These are phyloP conservation scores for Sporothrix euskadiensis DNA, from an alignment of 2,329 filamentous ascomycete genomes.

Conservation along the genomic window DNA sequence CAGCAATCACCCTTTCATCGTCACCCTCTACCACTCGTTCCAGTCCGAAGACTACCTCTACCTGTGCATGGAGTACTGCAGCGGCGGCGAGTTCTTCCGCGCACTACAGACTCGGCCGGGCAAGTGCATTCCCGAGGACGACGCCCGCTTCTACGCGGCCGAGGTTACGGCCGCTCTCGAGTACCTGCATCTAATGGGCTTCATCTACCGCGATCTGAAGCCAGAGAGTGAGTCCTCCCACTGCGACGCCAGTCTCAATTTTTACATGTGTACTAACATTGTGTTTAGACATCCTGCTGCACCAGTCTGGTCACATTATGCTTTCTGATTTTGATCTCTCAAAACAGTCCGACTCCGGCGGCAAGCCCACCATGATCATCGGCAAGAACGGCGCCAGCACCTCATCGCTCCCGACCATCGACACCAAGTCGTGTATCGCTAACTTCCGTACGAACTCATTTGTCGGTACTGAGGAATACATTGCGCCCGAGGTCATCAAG, in stretches of 20 bases:
- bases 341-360: constrained; percentile 94
- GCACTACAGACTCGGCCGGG: constrained; percentile 94
- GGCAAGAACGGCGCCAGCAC: constrained; percentile 85
- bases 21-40: constrained; percentile 97
- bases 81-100: constrained; percentile 96
- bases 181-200: constrained; percentile 97
- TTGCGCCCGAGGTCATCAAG: constrained; percentile 97
- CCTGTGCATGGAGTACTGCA: constrained; percentile 99
- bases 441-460: constrained; percentile 99
- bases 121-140: constrained; percentile 96
- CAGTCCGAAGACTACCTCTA: constrained; percentile 98
- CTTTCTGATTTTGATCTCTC: constrained; percentile 97
- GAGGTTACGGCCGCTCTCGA: constrained; percentile 96
- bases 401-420: constrained; percentile 89
- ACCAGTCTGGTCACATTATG: constrained; percentile 99
- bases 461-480: constrained; percentile 98
- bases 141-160: constrained; percentile 93
- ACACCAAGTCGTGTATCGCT: constrained; percentile 96
- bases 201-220: constrained; percentile 97
- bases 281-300: constrained; percentile 80
- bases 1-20: constrained; percentile 98
- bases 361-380: constrained; percentile 96
- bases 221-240: constrained; percentile 74
- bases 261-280: neutral
- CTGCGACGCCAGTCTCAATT: too few relatives aligned